Evolutionary conservation across 2,329 filamentous ascomycete species (phyloP).

Genomic region (Phyllosticta ampelicida): DNA sequence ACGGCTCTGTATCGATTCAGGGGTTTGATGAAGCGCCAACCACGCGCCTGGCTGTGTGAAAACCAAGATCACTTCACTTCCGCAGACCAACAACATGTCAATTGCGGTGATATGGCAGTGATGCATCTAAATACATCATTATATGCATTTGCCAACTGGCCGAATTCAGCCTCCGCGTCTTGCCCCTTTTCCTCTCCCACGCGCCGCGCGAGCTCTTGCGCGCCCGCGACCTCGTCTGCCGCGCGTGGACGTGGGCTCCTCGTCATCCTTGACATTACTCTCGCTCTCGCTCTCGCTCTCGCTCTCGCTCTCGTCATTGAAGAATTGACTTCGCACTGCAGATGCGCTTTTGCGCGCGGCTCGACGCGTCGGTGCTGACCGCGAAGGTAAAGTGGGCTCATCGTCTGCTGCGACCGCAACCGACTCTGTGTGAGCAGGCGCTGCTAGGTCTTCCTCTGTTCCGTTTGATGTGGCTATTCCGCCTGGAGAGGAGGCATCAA

Average conservation of each 20-base stretch:
- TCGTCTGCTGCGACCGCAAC: not conserved
- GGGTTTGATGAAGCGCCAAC: too few species aligned
- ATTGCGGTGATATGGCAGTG: too few species aligned
- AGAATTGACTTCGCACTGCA: slow-evolving; percentile 13
- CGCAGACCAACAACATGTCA: too few species aligned
- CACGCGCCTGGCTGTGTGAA: too few species aligned
- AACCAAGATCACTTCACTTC: too few species aligned
- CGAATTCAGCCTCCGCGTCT: not conserved
- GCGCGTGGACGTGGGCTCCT: not conserved
- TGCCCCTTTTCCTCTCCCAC: not conserved
- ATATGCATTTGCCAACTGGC: too few species aligned
- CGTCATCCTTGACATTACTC: not conserved
- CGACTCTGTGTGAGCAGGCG: not conserved
- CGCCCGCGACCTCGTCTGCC: not conserved
- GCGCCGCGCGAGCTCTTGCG: not conserved
- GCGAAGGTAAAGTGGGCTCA: not conserved
- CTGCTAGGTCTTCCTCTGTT: not conserved
- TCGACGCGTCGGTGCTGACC: not conserved
- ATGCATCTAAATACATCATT: too few species aligned
- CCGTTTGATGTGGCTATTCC: not conserved
- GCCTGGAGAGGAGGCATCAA: not conserved
- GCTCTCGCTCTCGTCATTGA: not conserved
- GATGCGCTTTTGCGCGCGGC: slow-evolving; percentile 11
- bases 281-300: not conserved
- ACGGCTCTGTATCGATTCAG: too few species aligned